Evolutionary conservation across 208 protist genomes (phyloP), one percentile per base, ranked within the genome.

Genomic region (Trypanosomatidae sp.): DNA sequence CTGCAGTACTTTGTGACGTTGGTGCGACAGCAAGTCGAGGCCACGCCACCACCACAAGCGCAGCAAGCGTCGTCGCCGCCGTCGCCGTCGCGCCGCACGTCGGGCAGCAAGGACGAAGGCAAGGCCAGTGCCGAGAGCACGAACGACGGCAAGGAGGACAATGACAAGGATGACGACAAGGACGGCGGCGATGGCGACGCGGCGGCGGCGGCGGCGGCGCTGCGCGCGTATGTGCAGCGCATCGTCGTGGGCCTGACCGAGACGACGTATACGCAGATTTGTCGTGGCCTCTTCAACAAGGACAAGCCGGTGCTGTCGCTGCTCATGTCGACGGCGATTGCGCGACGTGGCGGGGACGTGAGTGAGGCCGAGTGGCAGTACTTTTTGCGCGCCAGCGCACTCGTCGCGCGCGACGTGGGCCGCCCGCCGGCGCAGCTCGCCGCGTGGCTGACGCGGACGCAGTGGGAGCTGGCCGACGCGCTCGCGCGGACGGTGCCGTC

Each of bases 1-100:
- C 70, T 99, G 26, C 82, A 95, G 47, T 99, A 96, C 68, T 99
- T 99, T 58, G 84, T 87, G 15, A 91, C 93, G 35, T 73, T 98
- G 26, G 96, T 98, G 49, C 70, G 80, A 43, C 50, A 77, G 37
- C 75, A 82, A 48, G 69, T 98, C 20, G 64, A 84, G 30, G 91
- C 78, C 10, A 55, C 41, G 54, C 86, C 89, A 43, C 63, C 59
- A 10, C 8, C 41, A 41, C 18, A 23, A 1, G 7, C 2, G 8
- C 23, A 47, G n/a, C n/a, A n/a, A n/a, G n/a, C n/a, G n/a, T n/a
- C n/a, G n/a, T n/a, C n/a, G n/a, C n/a, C n/a, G n/a, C n/a, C n/a
- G n/a, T n/a, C n/a, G n/a, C n/a, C 33, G 11, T 35, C n/a, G 30
- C 30, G n/a, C 30, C 11, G 11, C 30, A 35, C 30, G 11, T 35